Evolutionary conservation across 2,329 filamentous ascomycete species (phyloP), one percentile per base, ranked within the genome.

Genomic region (Aphanoascus verrucosus): DNA sequence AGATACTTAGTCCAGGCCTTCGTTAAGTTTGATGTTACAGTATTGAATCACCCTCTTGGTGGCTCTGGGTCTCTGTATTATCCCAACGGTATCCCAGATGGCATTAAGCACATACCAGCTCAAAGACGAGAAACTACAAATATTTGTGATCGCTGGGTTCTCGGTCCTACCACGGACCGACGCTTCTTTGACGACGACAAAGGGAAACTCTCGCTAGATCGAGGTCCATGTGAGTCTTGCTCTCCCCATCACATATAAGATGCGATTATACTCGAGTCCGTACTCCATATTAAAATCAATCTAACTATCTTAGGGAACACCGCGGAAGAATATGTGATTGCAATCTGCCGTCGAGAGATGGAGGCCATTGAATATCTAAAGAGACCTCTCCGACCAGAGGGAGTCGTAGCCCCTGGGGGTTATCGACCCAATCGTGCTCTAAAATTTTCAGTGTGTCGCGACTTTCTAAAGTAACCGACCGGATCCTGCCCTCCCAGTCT

Each of bases 31-130:
- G 44, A 46, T 3, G 31, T 34, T 46, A 54, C 35, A 23, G 12
- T 50, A 23, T 15, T 54, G 17, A 54, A 38, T 38, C 12, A 45
- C 37, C 40, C 52, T 23, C 37, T 49, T 17, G 14, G 37, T 50
- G 47, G 38, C n/a, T 44, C 51, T 20, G 52, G 47, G 15, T 50
- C 47, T 51, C 45, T 51, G 37, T 51, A 46, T 52, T 55, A 49
- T 43, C 31, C 53, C 28, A 38, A 40, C 4, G 48, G 52, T 45
- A 42, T 53, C 28, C 31, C 52, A 17, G 20, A 17, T 1, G 28
- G 44, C 11, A 46, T 12, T 19, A 40, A 35, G n/a, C n/a, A 15
- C 31, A 19, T 48, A 42, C 49, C 38, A 32, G 49, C 38, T 52
- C 37, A 19, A 17, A 34, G 44, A n/a, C 3, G 3, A 3, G 12